A percentile compares a stretch with the other conserved stretches of the same genome.
phyloP scores from a whole-genome alignment of 1,284 basidiomycete genomes.

The Bondarzewia mesenterica region DNA sequence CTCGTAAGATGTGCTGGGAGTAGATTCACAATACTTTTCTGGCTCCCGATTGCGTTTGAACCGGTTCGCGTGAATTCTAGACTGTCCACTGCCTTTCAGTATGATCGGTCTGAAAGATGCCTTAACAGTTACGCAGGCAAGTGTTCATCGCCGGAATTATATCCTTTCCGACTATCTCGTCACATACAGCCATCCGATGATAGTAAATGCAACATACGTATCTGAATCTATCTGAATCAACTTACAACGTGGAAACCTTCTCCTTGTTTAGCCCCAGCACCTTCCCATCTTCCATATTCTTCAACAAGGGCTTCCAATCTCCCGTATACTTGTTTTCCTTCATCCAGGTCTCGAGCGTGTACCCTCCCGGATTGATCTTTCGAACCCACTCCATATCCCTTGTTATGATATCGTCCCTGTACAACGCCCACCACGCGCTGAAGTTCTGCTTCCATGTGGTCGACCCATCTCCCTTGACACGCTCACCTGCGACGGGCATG shows the following conservation, averaged over 20 bases:
- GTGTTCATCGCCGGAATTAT: no score
- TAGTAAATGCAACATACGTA: no score
- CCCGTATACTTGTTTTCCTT: conserved; percentile 15
- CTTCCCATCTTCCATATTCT: not conserved
- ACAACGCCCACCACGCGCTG: conserved; percentile 31
- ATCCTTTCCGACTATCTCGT: no score
- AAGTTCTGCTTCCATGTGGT: conserved; percentile 33
- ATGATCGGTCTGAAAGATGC: no score
- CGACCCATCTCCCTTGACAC: conserved; percentile 20
- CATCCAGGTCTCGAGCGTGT: conserved; percentile 21
- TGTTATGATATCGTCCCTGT: conserved; percentile 33
- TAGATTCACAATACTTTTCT: no score
- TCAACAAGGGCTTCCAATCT: not conserved
- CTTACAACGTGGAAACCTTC: not conserved
- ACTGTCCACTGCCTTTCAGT: no score
- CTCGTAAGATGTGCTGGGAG: no score
- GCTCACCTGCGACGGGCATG: conserved; percentile 21
- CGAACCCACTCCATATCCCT: conserved; percentile 35
- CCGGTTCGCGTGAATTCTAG: no score
- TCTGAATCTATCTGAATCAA: no score
- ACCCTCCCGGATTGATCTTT: conserved; percentile 25
- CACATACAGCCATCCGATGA: no score
- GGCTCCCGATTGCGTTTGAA: no score
- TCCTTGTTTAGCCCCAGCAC: not conserved
- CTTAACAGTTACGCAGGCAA: no score